phyloP scores from a whole-genome alignment of 2,329 filamentous ascomycete species.

The Monilinia vaccinii-corymbosi region DNA sequence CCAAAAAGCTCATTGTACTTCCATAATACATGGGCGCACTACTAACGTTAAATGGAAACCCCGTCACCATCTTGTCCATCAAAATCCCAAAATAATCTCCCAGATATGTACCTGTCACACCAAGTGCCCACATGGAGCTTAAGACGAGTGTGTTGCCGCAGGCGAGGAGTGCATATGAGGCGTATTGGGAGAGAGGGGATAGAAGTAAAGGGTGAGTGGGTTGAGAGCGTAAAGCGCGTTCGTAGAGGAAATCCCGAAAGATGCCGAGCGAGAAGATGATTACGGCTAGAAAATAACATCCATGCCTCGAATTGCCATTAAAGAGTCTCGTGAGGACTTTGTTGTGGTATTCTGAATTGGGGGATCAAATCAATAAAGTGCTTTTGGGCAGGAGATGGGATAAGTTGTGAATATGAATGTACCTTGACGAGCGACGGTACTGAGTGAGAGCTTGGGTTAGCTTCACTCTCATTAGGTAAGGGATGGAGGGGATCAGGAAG shows the following conservation, averaged over 20 bases:
- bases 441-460: slow-evolving; percentile 38
- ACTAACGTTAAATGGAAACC: slow-evolving; percentile 91
- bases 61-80: slow-evolving; percentile 89
- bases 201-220: slow-evolving; percentile 68
- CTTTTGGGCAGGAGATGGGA: slow-evolving; percentile 10
- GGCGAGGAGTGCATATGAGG: slow-evolving; percentile 63
- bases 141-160: slow-evolving; percentile 78
- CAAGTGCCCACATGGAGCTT: slow-evolving; percentile 82
- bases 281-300: slow-evolving; percentile 82
- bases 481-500: slow-evolving; percentile 21
- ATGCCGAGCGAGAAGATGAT: slow-evolving; percentile 90
- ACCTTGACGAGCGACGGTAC: slow-evolving; percentile 79
- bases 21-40: slow-evolving; percentile 95
- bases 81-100: slow-evolving; percentile 98
- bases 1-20: slow-evolving; percentile 84
- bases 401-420: slow-evolving; percentile 24
- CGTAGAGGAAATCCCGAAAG: slow-evolving; percentile 79
- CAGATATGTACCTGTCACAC: slow-evolving; percentile 90
- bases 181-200: slow-evolving; percentile 46
- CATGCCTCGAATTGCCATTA: slow-evolving; percentile 63
- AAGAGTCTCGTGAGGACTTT: slow-evolving; percentile 83
- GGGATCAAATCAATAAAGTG: slow-evolving; percentile 10
- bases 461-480: background rate
- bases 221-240: slow-evolving; percentile 66
- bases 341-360: slow-evolving; percentile 70